Conservation (phyloP, 1,139 yeast genomes). For the Hanseniaspora gamundiae region DNA sequence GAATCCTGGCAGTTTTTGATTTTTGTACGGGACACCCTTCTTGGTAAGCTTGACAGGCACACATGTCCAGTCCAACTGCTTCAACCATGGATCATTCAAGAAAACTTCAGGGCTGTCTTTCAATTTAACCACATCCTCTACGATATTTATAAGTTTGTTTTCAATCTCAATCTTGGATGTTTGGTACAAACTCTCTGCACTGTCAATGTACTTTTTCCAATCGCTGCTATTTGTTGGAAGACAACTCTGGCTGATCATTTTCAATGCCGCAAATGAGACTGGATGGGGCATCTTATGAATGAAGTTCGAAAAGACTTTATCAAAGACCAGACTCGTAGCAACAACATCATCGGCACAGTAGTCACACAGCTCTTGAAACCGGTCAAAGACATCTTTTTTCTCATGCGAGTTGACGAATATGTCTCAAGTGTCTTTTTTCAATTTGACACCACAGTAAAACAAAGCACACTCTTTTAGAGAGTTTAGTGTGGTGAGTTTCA, state of each 20-base stretch:
- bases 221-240: conserved; percentile 57
- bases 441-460: conserved; percentile 60
- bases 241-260: conserved; percentile 63
- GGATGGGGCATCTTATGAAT: conserved; percentile 75
- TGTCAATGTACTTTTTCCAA: conserved; percentile 64
- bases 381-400: conserved; percentile 40
- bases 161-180: conserved; percentile 46
- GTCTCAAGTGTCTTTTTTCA: conserved; percentile 60
- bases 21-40: conserved; percentile 63
- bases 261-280: conserved; percentile 80
- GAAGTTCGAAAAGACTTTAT: conserved; percentile 59
- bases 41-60: conserved; percentile 52
- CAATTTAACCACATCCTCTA: conserved; percentile 42
- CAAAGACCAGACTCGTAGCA: conserved; percentile 61
- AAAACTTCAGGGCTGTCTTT: conserved; percentile 25
- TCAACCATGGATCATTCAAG: conserved; percentile 69
- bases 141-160: conserved; percentile 45
- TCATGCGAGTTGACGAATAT: conserved; percentile 41
- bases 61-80: conserved; percentile 79
- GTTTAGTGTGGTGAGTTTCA: conserved; percentile 62
- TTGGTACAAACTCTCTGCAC: conserved; percentile 58
- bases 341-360: conserved; percentile 84
- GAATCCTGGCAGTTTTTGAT: conserved; percentile 75
- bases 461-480: conserved; percentile 72
- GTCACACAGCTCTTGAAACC: conserved; percentile 48